phyloP scores from a whole-genome alignment of 139 green algal genomes.

The Prasinococcaceae sp. region DNA sequence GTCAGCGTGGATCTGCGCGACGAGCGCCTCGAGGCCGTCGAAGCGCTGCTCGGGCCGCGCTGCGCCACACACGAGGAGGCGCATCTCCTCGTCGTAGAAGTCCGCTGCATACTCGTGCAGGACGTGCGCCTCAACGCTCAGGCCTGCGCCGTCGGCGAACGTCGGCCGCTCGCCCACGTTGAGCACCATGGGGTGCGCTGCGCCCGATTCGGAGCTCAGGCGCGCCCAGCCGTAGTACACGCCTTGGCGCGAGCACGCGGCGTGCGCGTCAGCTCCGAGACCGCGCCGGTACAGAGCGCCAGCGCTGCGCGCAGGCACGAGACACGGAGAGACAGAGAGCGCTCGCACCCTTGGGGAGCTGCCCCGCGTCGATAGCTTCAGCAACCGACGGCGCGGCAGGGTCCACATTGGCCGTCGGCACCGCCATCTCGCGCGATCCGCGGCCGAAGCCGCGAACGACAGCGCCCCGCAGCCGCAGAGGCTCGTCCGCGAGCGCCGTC shows the following conservation, averaged over 20 bases:
- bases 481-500: no score
- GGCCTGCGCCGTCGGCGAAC: constrained; percentile 41
- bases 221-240: constrained; percentile 80
- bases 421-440: constrained; percentile 69
- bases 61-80: constrained; percentile 48
- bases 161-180: constrained; percentile 80
- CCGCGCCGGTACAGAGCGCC: no score
- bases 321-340: no score
- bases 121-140: constrained; percentile 59
- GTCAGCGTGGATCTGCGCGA: constrained; percentile 55
- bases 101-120: constrained; percentile 50
- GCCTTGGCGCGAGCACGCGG: no score
- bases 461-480: constrained; percentile 2
- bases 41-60: constrained; percentile 74
- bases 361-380: no score
- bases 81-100: constrained; percentile 36
- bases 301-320: no score
- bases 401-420: constrained; percentile 77
- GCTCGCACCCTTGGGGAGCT: no score
- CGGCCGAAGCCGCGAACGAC: constrained; percentile 50
- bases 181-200: constrained; percentile 75
- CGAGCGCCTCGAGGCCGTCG: constrained; percentile 41
- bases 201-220: constrained; percentile 19
- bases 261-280: no score
- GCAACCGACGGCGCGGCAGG: no score